Evolutionary conservation across 2,329 filamentous ascomycete species (phyloP), one percentile per base, ranked within the genome.

Genomic region (Colletotrichum karsti): DNA sequence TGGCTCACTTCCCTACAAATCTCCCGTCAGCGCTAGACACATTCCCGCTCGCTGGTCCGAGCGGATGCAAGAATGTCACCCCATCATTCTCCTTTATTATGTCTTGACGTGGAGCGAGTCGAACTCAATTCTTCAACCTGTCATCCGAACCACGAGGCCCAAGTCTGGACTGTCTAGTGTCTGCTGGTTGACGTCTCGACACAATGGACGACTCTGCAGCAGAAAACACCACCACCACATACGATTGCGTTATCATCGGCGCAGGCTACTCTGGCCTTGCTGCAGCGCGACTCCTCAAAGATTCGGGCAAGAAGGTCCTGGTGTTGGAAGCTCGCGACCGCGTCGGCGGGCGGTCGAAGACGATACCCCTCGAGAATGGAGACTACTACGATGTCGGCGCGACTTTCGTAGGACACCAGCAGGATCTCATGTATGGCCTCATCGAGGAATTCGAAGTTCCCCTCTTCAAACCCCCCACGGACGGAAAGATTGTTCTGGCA

Each of bases 311-410:
- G 22, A 41, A 60, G 4, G 55, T 67, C 10, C 44, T 67, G 13
- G 13, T 71, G 2, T 51, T 69, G 39, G 65, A 70, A 33, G 63
- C 71, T 7, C 62, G 63, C 15, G 33, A 70, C 18, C 67, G 71
- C 57, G 64, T 70, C 44, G 61, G 71, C 44, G 69, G 71, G 10
- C 63, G 63, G 18, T 62, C 54, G 8, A 61, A 56, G 37, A 71
- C 67, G 12, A 28, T 67, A n/a, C 48, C 44, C 7, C 42, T 57
- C 20, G 58, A 61, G 22, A 51, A 70, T 22, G 55, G 63, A 24
- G 57, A 69, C 12, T 70, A 70, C 37, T 73, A 69, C 63, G 65
- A 71, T 51, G 62, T 60, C 58, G 75, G 74, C 3, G 56, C 72
- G 13, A 62, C 73, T 9, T 69, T 74, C 18, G 41, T 69, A 15